Evolutionary conservation across 2,329 filamentous ascomycete species (phyloP), one percentile per base, ranked within the genome.

Genomic region (Orbilia quercus): DNA sequence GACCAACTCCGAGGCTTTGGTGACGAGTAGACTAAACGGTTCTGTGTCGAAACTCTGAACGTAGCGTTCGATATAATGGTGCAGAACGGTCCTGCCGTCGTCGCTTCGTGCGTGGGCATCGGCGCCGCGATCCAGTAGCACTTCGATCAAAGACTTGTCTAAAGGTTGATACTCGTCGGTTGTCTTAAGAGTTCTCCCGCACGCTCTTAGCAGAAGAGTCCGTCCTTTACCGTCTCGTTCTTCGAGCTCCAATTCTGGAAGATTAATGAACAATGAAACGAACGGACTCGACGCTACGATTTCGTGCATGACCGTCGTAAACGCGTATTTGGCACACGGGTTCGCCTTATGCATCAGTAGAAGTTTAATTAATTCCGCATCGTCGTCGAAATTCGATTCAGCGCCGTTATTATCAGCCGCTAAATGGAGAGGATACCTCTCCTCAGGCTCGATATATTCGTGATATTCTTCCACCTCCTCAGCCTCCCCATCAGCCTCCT

Each of bases 1-100:
- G 14, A 63, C 23, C 2, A 63, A 18, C 7, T 63, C 58, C 25
- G 34, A 34, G 53, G 58, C 58, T 31, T 31, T 63, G 22, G 34
- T 14, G 42, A 63, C 9, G 1, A 53, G 18, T 3, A 22, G 36
- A n/a, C 14, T 51, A 20, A 63, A 34, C 14, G 22, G 3, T 12
- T 34, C 2, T 20, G 58, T n/a, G 14, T 62, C 18, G 11, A 42
- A 40, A 16, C n/a, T 12, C 20, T 16, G 14, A n/a, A n/a, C 16
- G 40, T 14, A 16, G 16, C 23, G n/a, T 12, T 28, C 22, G 11
- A 45, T 14, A 42, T 22, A 9, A 28, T 23, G 31, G 58, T 53
- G 45, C 31, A 63, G 31, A 12, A 42, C 22, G 3, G 58, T 63
- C 38, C n/a, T 31, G 1, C 58, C 58, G 9, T 44, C 12, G 20